These are phyloP conservation scores for Wickerhamiella qilinensis DNA, from an alignment of 805 yeast genomes.

Conservation along the genomic window DNA sequence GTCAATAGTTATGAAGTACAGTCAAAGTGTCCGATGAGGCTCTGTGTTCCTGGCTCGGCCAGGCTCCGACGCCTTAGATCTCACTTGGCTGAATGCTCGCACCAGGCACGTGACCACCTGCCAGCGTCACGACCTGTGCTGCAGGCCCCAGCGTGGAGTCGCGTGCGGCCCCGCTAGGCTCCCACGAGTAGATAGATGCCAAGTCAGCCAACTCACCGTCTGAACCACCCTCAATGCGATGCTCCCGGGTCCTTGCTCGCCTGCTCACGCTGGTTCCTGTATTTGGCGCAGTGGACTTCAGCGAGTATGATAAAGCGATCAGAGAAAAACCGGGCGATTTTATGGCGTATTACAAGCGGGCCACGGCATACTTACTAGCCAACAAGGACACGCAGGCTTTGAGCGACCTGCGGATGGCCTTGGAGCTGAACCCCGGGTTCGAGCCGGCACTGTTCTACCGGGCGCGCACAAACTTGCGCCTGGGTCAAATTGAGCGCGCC, in stretches of 20 bases:
- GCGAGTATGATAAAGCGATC: constrained; percentile 16
- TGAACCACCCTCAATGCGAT: not conserved
- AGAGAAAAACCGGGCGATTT: constrained; percentile 16
- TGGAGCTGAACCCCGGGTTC: constrained; percentile 21
- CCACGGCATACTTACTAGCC: constrained; percentile 21
- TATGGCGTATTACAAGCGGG: constrained; percentile 22
- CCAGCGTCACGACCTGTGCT: no score
- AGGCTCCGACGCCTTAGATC: no score
- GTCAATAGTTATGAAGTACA: no score
- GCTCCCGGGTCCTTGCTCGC: not conserved
- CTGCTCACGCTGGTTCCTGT: not conserved
- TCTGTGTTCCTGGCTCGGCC: no score
- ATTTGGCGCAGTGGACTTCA: constrained; percentile 5
- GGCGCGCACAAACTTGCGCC: constrained; percentile 18
- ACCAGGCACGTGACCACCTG: no score
- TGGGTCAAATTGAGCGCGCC: constrained; percentile 18
- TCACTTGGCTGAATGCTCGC: no score
- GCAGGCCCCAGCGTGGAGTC: no score
- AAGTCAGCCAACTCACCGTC: not conserved
- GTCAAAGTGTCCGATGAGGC: no score
- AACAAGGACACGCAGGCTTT: constrained; percentile 23
- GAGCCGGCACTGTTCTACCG: constrained; percentile 23
- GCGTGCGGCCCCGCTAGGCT: no score
- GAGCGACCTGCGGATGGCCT: constrained; percentile 20
- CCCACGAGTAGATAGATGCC: no score